Evolutionary conservation across 2,329 filamentous ascomycete species (phyloP).

Genomic region (Stemphylium vesicarium): DNA sequence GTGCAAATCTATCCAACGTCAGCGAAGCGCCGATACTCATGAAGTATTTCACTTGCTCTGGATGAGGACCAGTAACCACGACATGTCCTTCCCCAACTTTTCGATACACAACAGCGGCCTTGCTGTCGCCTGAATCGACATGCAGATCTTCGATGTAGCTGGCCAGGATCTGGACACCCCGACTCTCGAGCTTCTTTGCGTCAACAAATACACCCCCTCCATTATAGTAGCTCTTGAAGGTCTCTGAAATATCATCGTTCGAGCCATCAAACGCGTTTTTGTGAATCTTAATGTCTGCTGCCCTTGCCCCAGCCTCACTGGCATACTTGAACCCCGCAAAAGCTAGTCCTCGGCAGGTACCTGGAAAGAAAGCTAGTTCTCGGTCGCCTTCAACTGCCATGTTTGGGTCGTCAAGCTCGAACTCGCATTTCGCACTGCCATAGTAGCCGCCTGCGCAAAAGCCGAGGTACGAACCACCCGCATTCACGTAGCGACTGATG

Average conservation of each 20-base stretch:
- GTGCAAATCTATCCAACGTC: conserved; percentile 70
- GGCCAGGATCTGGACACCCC: conserved; percentile 80
- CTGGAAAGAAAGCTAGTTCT: conserved; percentile 88
- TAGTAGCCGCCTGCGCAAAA: conserved; percentile 97
- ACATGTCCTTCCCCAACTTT: conserved; percentile 80
- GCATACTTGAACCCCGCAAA: conserved; percentile 91
- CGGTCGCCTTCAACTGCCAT: conserved; percentile 86
- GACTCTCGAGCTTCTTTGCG: conserved; percentile 65
- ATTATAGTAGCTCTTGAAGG: conserved; percentile 85
- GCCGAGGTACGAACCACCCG: conserved; percentile 84
- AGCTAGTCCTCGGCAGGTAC: conserved; percentile 81
- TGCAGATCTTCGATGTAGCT: conserved; percentile 76
- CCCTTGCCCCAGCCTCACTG: conserved; percentile 82
- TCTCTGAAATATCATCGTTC: conserved; percentile 60
- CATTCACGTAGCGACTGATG: conserved; percentile 84
- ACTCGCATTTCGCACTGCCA: conserved; percentile 80
- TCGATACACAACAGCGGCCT: conserved; percentile 83
- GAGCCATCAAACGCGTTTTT: conserved; percentile 61
- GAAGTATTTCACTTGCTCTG: conserved; percentile 69
- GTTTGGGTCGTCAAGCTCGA: conserved; percentile 80
- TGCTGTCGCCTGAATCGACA: conserved; percentile 74
- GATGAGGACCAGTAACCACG: conserved; percentile 86
- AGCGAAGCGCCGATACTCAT: not conserved
- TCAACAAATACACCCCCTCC: conserved; percentile 93
- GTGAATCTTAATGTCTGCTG: conserved; percentile 70